phyloP scores from a whole-genome alignment of 441 rosid species.

The Pelargonium cotyledonis region DNA sequence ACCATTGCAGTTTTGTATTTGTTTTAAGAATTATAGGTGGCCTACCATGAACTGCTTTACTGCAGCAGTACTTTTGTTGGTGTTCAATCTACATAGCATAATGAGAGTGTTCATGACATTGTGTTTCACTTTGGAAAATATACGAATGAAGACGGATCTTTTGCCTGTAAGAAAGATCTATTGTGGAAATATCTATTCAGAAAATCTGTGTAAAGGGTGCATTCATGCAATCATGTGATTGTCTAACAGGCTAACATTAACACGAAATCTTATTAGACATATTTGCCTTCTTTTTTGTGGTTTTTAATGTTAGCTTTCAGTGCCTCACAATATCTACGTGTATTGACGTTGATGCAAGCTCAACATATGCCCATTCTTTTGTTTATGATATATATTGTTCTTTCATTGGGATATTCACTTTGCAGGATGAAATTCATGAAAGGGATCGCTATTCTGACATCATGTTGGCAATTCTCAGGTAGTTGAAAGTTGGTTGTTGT shows the following conservation, averaged over 20 bases:
- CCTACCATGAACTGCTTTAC: no score
- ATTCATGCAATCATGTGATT: no score
- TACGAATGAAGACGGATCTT: no score
- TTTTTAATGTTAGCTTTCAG: not conserved
- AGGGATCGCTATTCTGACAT: conserved; percentile 92
- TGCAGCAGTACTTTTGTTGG: not conserved
- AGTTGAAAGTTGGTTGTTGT: conserved; percentile 19
- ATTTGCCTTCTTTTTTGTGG: not conserved
- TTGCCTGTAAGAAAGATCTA: no score
- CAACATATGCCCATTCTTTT: not conserved
- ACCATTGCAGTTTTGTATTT: no score
- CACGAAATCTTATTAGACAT: no score
- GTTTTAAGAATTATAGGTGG: no score
- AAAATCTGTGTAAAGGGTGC: no score
- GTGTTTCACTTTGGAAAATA: no score
- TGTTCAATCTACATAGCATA: not conserved
- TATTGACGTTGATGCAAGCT: not conserved
- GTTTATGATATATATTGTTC: conserved; percentile 4
- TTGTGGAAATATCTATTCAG: no score
- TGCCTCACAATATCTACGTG: not conserved
- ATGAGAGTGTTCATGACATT: not conserved
- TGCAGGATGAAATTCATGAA: conserved; percentile 97
- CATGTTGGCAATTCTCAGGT: conserved; percentile 90
- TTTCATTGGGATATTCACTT: conserved; percentile 5
- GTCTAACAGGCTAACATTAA: no score